Conservation (phyloP, 2,329 filamentous ascomycete species). For the Exophiala aquamarina region DNA sequence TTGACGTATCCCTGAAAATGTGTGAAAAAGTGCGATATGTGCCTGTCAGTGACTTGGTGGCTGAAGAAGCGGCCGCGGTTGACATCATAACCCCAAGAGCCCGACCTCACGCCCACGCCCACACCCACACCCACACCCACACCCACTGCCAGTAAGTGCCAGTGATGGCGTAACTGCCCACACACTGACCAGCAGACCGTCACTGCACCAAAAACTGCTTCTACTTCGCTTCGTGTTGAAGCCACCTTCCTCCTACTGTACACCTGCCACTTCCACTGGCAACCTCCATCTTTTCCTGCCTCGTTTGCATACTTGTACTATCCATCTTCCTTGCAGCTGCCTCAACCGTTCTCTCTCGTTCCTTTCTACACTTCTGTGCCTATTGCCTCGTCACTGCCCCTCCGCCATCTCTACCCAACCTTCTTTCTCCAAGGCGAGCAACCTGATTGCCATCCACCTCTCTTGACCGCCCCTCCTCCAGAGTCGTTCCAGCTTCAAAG, state of each 20-base stretch:
- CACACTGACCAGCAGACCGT: no score
- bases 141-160: no score
- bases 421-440: conserved; percentile 6
- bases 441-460: background rate
- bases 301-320: no score
- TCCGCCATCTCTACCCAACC: background rate
- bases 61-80: background rate
- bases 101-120: background rate
- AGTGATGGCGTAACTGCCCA: no score
- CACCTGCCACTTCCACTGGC: background rate
- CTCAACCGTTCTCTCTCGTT: no score
- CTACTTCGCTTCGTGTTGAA: background rate
- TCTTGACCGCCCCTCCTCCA: conserved; percentile 21
- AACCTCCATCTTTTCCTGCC: no score
- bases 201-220: background rate
- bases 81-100: conserved; percentile 11
- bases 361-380: no score
- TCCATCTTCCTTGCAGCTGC: no score
- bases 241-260: background rate
- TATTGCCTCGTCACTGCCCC: no score
- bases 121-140: no score
- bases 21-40: no score
- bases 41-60: background rate
- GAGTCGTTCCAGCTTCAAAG: conserved; percentile 7
- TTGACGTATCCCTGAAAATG: no score